Evolutionary conservation across 129 eudicot species (phyloP).

Genomic region (Tagetes patula): DNA sequence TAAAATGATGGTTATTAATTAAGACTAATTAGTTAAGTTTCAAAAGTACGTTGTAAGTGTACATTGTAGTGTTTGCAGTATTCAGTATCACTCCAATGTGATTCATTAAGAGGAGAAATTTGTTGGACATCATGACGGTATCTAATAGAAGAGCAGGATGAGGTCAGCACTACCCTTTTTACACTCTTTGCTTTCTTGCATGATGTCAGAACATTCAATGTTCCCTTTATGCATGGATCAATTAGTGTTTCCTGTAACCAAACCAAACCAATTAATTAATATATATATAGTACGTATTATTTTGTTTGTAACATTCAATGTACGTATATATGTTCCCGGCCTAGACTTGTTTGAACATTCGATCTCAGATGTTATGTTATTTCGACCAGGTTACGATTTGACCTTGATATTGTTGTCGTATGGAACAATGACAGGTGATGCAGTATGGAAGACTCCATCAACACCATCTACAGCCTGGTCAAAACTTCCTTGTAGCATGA

Average conservation of each 20-base stretch:
- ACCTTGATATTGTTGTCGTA: conserved; percentile 63
- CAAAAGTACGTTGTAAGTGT: conserved; percentile 8
- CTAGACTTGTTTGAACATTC: too few relatives aligned
- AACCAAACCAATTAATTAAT: too few relatives aligned
- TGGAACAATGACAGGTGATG: conserved; percentile 82
- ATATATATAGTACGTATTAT: background rate
- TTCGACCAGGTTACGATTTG: too few relatives aligned
- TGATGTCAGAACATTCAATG: conserved; percentile 66
- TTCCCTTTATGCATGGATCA: conserved; percentile 89
- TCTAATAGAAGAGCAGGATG: conserved; percentile 84
- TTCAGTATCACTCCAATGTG: conserved; percentile 85
- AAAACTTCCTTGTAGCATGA: conserved; percentile 79
- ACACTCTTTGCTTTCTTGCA: conserved; percentile 76
- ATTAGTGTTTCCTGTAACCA: conserved; percentile 62
- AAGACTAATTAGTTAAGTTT: background rate
- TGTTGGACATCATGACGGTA: conserved; percentile 62
- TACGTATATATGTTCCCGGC: too few relatives aligned
- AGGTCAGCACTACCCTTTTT: conserved; percentile 84
- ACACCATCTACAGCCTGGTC: conserved; percentile 74
- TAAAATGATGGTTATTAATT: conserved; percentile 1
- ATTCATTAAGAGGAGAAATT: conserved; percentile 74
- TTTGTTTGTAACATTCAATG: background rate
- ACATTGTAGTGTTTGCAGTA: conserved; percentile 71
- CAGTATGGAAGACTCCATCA: conserved; percentile 92
- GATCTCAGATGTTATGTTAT: too few relatives aligned